Evolutionary conservation across 73 alveolate genomes (phyloP).

Genomic region (Symbiodinium natans): DNA sequence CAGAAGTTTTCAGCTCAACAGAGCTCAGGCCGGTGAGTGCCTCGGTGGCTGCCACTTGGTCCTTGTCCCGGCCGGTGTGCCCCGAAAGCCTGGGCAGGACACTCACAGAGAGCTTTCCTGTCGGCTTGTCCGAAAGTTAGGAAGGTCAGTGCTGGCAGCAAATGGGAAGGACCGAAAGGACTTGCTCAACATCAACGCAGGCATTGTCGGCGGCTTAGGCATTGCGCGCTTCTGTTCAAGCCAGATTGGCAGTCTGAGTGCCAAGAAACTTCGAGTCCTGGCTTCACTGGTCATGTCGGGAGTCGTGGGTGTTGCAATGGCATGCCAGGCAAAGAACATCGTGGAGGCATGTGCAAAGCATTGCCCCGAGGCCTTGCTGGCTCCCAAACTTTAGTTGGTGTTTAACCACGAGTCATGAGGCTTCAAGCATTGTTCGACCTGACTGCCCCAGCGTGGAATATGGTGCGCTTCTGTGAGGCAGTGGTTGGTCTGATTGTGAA

Average conservation of each 20-base stretch:
- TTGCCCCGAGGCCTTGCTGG: slow-evolving; percentile 71
- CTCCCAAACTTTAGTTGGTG: neutral
- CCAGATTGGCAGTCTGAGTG: no score
- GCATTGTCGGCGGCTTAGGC: slow-evolving; percentile 31
- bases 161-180: slow-evolving; percentile 87
- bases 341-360: slow-evolving; percentile 93
- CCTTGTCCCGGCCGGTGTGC: slow-evolving; percentile 92
- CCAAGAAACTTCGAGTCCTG: neutral
- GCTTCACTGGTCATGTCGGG: neutral
- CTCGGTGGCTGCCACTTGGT: slow-evolving; percentile 76
- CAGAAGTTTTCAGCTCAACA: neutral
- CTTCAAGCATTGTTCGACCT: neutral
- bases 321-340: slow-evolving; percentile 68
- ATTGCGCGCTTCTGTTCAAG: neutral
- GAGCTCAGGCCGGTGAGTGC: slow-evolving; percentile 80
- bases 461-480: neutral
- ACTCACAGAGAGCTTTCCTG: no score
- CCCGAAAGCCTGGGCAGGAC: slow-evolving; percentile 93
- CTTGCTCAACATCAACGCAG: slow-evolving; percentile 89
- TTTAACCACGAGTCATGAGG: neutral
- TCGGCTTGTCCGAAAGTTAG: no score
- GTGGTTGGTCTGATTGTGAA: slow-evolving; percentile 90
- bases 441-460: no score
- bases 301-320: neutral
- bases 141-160: no score